These are phyloP conservation scores for Aechmea fasciata DNA, from an alignment of 176 grass and related monocot genomes.

Conservation along the genomic window DNA sequence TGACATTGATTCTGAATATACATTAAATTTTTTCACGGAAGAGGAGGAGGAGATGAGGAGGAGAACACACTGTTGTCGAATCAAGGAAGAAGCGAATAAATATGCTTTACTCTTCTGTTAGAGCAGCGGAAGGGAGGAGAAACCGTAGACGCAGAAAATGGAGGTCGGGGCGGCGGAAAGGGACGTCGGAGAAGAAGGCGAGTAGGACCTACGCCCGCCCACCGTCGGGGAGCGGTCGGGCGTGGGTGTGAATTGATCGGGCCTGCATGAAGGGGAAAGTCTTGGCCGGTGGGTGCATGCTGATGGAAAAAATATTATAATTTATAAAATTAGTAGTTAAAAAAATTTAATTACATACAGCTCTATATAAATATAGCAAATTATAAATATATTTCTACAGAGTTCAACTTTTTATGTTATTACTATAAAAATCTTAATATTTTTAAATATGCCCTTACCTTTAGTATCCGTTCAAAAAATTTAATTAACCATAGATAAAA, in stretches of 20 bases:
- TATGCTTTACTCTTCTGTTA: not conserved
- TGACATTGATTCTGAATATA: not conserved
- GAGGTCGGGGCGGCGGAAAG: not conserved
- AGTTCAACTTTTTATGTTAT: too few relatives aligned
- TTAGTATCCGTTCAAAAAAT: too few relatives aligned
- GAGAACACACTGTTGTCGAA: not conserved
- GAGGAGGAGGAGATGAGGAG: slow-evolving; percentile 4
- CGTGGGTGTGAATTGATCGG: not conserved
- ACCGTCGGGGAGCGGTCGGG: not conserved
- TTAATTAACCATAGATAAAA: too few relatives aligned
- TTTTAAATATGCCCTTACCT: too few relatives aligned
- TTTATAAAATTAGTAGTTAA: too few relatives aligned
- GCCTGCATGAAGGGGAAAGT: not conserved
- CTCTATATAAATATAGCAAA: too few relatives aligned
- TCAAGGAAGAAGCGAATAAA: not conserved
- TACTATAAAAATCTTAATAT: too few relatives aligned
- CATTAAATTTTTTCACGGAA: not conserved
- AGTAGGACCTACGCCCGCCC: not conserved
- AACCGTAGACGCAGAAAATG: not conserved
- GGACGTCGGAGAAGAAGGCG: too few relatives aligned
- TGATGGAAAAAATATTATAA: too few relatives aligned
- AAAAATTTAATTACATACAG: too few relatives aligned
- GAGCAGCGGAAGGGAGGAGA: not conserved
- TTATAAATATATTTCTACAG: too few relatives aligned
- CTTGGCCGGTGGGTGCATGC: too few relatives aligned